Conservation (phyloP, 768 basidiomycete genomes). For the Naganishia vishniacii region DNA sequence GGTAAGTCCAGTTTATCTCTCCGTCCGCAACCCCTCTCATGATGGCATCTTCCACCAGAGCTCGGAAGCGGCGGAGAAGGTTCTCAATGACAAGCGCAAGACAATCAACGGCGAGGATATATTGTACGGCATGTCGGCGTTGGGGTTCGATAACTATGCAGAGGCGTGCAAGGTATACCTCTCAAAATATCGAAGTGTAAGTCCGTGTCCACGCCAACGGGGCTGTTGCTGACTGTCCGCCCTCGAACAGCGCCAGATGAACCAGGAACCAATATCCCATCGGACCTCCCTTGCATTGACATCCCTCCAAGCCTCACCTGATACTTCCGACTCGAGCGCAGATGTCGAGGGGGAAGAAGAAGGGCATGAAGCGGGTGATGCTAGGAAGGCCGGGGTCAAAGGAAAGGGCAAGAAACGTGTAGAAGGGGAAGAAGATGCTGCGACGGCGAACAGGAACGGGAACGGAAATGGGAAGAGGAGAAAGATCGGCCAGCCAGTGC, state of each 20-base stretch:
- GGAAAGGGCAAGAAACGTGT: slow-evolving; percentile 15
- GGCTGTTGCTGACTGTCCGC: background rate
- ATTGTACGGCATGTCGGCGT: slow-evolving; percentile 80
- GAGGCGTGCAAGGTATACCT: slow-evolving; percentile 88
- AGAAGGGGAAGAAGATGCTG: background rate
- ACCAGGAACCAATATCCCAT: slow-evolving; percentile 15
- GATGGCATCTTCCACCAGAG: slow-evolving; percentile 50
- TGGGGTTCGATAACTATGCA: slow-evolving; percentile 92
- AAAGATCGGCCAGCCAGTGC: slow-evolving; percentile 4
- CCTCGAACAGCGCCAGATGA: slow-evolving; percentile 4
- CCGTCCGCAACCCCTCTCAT: background rate
- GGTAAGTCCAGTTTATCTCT: slow-evolving; percentile 37
- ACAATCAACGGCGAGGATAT: slow-evolving; percentile 98
- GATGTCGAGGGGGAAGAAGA: background rate
- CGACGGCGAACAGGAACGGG: background rate
- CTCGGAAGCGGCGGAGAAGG: slow-evolving; percentile 91
- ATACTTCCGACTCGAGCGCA: background rate
- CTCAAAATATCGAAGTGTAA: slow-evolving; percentile 76
- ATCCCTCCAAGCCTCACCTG: slow-evolving; percentile 4
- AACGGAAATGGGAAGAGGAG: background rate
- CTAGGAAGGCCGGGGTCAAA: too few relatives aligned
- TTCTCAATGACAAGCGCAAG: slow-evolving; percentile 89
- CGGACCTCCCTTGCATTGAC: slow-evolving; percentile 12
- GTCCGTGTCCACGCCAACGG: slow-evolving; percentile 19
- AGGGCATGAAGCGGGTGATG: background rate